Percentiles rank a stretch among this genome's conserved stretches.
Conservation (phyloP, 108 stramenopile genomes). For the Cyclotella sp. region DNA sequence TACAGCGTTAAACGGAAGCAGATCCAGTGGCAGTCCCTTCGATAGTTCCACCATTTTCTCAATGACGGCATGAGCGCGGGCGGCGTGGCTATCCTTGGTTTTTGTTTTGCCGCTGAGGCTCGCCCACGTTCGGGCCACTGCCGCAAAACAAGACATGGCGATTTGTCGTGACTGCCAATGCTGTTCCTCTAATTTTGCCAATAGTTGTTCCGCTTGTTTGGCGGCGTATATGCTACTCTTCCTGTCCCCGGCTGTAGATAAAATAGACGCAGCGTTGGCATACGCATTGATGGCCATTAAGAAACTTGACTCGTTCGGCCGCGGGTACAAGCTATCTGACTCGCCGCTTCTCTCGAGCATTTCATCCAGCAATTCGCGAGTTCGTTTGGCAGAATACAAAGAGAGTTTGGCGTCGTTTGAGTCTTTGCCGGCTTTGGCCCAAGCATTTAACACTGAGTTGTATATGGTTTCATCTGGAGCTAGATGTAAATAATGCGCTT, state of each 20-base stretch:
- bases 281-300: constrained; percentile 43
- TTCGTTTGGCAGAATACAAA: constrained; percentile 43
- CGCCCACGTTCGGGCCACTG: constrained; percentile 31
- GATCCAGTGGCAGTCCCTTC: constrained; percentile 21
- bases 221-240: constrained; percentile 26
- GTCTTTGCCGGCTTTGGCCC: constrained; percentile 44
- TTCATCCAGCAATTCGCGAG: constrained; percentile 39
- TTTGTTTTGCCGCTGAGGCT: constrained; percentile 20
- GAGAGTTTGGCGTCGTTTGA: constrained; percentile 10
- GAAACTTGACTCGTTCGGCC: constrained; percentile 39
- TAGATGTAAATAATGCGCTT: constrained; percentile 31
- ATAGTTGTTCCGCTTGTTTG: constrained; percentile 22
- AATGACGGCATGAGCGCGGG: constrained; percentile 25
- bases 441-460: constrained; percentile 60
- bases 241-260: constrained; percentile 19
- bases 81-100: constrained; percentile 19
- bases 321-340: constrained; percentile 22
- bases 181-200: constrained; percentile 27
- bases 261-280: constrained; percentile 29
- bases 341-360: constrained; percentile 22
- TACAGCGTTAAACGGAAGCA: constrained; percentile 42
- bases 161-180: constrained; percentile 21
- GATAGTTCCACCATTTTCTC: constrained; percentile 37
- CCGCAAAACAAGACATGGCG: constrained; percentile 32
- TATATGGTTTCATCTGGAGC: constrained; percentile 54